phyloP scores from a whole-genome alignment of 176 grass and related monocot genomes.

The Urochloa ruziziensis region DNA sequence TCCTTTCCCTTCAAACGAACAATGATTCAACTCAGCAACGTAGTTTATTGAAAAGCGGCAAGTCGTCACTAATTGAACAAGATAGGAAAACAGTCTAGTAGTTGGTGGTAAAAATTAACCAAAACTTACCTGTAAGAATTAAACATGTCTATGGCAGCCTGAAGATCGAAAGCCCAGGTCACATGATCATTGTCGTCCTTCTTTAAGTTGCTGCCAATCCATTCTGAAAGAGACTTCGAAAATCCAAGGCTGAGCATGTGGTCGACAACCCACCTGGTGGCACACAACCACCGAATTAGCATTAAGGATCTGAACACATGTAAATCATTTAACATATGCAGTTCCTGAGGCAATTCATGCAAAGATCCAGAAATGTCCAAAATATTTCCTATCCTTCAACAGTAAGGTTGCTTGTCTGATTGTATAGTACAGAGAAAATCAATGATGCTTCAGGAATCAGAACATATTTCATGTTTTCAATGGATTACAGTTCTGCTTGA shows the following conservation, averaged over 20 bases:
- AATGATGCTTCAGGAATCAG: not conserved
- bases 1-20: slow-evolving; percentile 56
- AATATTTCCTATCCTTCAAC: slow-evolving; percentile 11
- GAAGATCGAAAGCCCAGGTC: slow-evolving; percentile 86
- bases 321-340: slow-evolving; percentile 3
- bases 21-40: not conserved
- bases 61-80: not conserved
- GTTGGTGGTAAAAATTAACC: not conserved
- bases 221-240: slow-evolving; percentile 85
- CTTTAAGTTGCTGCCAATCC: slow-evolving; percentile 93
- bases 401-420: not conserved
- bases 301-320: not conserved
- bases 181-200: slow-evolving; percentile 63
- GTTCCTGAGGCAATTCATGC: not conserved
- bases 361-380: not conserved
- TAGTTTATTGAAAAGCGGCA: not conserved
- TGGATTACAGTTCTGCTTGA: not conserved
- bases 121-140: slow-evolving; percentile 71
- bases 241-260: slow-evolving; percentile 89
- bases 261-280: slow-evolving; percentile 83
- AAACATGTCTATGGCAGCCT: slow-evolving; percentile 89
- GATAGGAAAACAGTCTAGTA: not conserved
- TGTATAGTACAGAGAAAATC: not conserved
- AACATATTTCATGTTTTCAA: not conserved
- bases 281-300: not conserved